A percentile compares a stretch with the other conserved stretches of the same genome.
Evolutionary conservation across 1,139 yeast species (phyloP).

Genomic region (Magnusiomyces paraingens): DNA sequence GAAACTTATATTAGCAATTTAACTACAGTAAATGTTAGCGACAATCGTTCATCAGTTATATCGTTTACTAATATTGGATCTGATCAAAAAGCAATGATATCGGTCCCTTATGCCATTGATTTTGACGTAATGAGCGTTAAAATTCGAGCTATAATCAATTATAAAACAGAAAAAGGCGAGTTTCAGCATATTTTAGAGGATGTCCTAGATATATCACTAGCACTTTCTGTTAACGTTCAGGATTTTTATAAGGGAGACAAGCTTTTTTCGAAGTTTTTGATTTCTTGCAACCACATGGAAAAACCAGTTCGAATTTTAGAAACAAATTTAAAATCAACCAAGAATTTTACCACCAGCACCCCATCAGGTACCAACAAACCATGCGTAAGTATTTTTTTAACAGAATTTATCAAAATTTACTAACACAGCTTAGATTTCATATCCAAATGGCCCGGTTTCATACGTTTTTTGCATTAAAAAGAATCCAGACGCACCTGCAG

Average conservation of each 20-base stretch:
- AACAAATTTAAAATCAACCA: slow-evolving; percentile 39
- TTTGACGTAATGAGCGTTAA: slow-evolving; percentile 8
- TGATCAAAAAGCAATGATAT: slow-evolving; percentile 5
- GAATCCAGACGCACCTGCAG: slow-evolving; percentile 3
- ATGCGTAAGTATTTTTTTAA: slow-evolving; percentile 6
- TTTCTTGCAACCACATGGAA: slow-evolving; percentile 50
- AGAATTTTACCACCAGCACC: slow-evolving; percentile 39
- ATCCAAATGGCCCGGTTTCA: slow-evolving; percentile 63
- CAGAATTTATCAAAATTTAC: background rate
- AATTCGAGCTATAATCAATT: slow-evolving; percentile 17
- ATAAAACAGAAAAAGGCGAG: slow-evolving; percentile 19
- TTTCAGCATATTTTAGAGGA: slow-evolving; percentile 19
- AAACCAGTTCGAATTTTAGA: slow-evolving; percentile 50
- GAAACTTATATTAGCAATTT: slow-evolving; percentile 6
- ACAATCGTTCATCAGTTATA: slow-evolving; percentile 15
- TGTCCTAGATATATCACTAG: slow-evolving; percentile 31
- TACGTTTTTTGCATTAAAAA: slow-evolving; percentile 48
- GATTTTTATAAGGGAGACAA: slow-evolving; percentile 56
- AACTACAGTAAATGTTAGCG: slow-evolving; percentile 5
- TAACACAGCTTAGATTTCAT: slow-evolving; percentile 41
- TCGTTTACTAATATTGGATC: slow-evolving; percentile 7
- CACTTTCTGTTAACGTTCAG: slow-evolving; percentile 68
- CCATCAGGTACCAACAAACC: slow-evolving; percentile 24
- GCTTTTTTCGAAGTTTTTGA: slow-evolving; percentile 59
- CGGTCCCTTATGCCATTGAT: slow-evolving; percentile 16